A percentile compares a stretch with the other conserved stretches of the same genome.
Conservation (phyloP, 148 eudicot genomes). For the Chenopodium suecicum region DNA sequence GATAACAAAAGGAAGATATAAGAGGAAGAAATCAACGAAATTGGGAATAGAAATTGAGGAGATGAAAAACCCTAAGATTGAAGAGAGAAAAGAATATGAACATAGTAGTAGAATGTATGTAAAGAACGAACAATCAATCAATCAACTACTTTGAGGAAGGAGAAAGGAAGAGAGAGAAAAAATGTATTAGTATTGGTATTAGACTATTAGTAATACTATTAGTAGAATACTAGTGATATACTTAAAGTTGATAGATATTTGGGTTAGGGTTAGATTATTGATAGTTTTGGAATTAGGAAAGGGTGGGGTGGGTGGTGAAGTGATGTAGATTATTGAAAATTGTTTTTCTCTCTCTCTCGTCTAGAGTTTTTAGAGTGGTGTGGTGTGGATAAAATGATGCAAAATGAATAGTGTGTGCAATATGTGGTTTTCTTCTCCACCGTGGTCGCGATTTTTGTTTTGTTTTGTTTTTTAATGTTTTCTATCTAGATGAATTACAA, state of each 20-base stretch:
- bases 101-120: not conserved
- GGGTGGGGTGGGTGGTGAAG: not conserved
- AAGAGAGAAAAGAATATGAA: not conserved
- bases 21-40: not conserved
- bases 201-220: no score
- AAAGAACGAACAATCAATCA: not conserved
- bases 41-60: not conserved
- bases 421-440: no score
- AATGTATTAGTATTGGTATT: not conserved
- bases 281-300: not conserved
- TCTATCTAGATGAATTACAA: no score
- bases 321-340: no score
- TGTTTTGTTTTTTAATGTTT: no score
- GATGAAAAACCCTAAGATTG: conserved; percentile 21
- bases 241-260: not conserved
- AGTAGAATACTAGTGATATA: not conserved
- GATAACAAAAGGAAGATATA: not conserved
- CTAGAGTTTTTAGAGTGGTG: no score
- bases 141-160: not conserved
- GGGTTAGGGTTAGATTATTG: conserved; percentile 21
- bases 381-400: no score
- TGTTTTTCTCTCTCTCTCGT: no score
- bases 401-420: no score
- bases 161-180: not conserved
- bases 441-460: no score